A percentile compares a stretch with the other conserved stretches of the same genome.
phyloP scores from a whole-genome alignment of 1,284 basidiomycete genomes.

The Termitomyces sp. region DNA sequence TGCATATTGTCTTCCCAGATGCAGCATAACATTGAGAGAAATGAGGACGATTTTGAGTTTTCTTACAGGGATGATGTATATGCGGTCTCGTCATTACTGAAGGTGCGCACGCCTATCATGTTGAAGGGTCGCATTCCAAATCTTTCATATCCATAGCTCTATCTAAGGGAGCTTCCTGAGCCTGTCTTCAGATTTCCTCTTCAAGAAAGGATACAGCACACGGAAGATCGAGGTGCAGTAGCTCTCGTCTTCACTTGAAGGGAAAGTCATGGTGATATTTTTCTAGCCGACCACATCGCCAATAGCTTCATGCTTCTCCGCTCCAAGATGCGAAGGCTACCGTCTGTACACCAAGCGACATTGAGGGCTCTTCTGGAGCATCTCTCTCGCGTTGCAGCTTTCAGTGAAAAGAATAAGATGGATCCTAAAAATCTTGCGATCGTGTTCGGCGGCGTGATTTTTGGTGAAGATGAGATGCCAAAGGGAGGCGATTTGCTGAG shows the following conservation, averaged over 20 bases:
- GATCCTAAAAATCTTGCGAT: slow-evolving; percentile 86
- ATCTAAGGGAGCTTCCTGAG: slow-evolving; percentile 88
- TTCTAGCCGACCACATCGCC: slow-evolving; percentile 59
- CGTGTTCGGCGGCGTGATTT: slow-evolving; percentile 80
- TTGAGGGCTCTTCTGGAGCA: slow-evolving; percentile 87
- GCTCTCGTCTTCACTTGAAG: neutral
- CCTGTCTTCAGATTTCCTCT: slow-evolving; percentile 86
- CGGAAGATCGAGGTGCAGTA: slow-evolving; percentile 63
- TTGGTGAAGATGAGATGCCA: slow-evolving; percentile 84
- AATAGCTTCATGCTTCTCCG: slow-evolving; percentile 73
- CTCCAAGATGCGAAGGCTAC: slow-evolving; percentile 78
- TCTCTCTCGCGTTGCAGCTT: slow-evolving; percentile 70
- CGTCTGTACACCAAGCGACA: slow-evolving; percentile 85
- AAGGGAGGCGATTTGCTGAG: slow-evolving; percentile 70
- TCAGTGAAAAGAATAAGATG: slow-evolving; percentile 88
- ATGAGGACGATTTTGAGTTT: slow-evolving; percentile 85
- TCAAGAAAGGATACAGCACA: slow-evolving; percentile 81
- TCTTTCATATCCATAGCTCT: slow-evolving; percentile 46
- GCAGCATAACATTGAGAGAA: slow-evolving; percentile 84
- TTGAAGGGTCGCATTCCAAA: neutral
- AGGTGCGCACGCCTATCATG: slow-evolving; percentile 46
- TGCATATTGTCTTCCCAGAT: slow-evolving; percentile 41
- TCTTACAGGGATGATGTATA: slow-evolving; percentile 78
- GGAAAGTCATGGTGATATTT: slow-evolving; percentile 10
- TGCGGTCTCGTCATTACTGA: slow-evolving; percentile 87